Percentiles rank a stretch among this genome's conserved stretches.
phyloP scores from a whole-genome alignment of 176 grass and related monocot genomes.

The Ensete ventricosum region DNA sequence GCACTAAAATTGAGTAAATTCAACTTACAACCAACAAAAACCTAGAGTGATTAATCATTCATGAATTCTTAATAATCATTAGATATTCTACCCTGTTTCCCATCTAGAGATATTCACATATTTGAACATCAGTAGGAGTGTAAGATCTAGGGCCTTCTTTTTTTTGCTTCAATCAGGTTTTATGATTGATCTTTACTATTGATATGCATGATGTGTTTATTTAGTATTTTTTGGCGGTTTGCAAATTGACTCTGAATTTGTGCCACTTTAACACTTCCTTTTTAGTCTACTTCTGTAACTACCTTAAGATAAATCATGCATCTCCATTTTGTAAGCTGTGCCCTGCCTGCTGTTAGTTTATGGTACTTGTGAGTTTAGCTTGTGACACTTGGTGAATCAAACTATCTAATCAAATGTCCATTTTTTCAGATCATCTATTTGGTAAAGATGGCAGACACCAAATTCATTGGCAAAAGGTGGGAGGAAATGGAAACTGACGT shows the following conservation, averaged over 20 bases:
- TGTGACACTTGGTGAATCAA: not conserved
- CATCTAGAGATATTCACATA: not conserved
- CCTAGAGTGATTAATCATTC: too few relatives aligned
- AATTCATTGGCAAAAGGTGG: slow-evolving; percentile 73
- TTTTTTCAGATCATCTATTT: slow-evolving; percentile 21
- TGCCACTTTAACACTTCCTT: not conserved
- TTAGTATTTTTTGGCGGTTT: not conserved
- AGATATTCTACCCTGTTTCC: too few relatives aligned
- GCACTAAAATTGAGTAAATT: too few relatives aligned
- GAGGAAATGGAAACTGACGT: slow-evolving; percentile 99
- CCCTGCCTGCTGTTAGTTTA: not conserved
- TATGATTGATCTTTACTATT: not conserved
- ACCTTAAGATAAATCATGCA: not conserved
- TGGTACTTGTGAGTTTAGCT: not conserved
- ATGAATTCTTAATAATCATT: too few relatives aligned
- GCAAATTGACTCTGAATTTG: not conserved
- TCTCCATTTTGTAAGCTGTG: not conserved
- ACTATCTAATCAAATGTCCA: not conserved
- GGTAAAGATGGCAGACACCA: slow-evolving; percentile 58
- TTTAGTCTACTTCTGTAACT: not conserved
- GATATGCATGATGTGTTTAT: not conserved
- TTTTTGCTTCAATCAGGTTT: not conserved
- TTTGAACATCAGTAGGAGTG: not conserved
- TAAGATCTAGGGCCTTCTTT: not conserved
- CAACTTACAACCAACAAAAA: too few relatives aligned